These are phyloP conservation scores for Chaetomium sp. DNA, from an alignment of 2,329 filamentous ascomycete genomes.

Conservation along the genomic window DNA sequence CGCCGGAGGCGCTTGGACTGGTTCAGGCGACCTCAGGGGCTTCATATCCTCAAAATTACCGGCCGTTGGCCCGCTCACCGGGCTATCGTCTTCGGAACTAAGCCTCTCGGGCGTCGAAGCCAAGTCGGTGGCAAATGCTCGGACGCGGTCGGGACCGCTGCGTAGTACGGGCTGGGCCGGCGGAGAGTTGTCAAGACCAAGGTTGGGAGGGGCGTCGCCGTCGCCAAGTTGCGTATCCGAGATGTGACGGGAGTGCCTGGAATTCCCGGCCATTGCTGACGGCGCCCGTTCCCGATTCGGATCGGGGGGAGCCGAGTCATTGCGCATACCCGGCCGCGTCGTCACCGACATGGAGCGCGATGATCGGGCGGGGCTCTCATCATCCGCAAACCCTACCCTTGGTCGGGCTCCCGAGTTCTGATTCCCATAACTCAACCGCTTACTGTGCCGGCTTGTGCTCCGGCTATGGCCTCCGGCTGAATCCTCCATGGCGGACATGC, in stretches of 20 bases:
- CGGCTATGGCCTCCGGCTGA: conserved; percentile 49
- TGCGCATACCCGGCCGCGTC: conserved; percentile 47
- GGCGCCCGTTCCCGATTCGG: conserved; percentile 44
- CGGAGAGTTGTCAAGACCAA: conserved; percentile 23
- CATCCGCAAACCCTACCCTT: conserved; percentile 62
- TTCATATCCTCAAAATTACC: conserved; percentile 57
- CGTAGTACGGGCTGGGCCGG: conserved; percentile 34
- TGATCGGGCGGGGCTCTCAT: conserved; percentile 52
- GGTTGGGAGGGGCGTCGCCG: conserved; percentile 35
- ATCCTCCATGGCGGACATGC: conserved; percentile 69
- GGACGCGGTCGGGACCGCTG: conserved; percentile 30
- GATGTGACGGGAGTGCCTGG: conserved; percentile 49
- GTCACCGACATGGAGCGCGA: conserved; percentile 55
- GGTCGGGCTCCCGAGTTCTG: conserved; percentile 42
- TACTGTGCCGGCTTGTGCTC: conserved; percentile 61
- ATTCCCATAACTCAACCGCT: conserved; percentile 57
- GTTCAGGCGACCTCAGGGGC: conserved; percentile 67
- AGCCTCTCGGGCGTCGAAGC: conserved; percentile 54
- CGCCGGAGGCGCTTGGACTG: conserved; percentile 75
- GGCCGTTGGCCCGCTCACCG: conserved; percentile 46
- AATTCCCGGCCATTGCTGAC: conserved; percentile 40
- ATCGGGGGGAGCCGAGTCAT: conserved; percentile 55
- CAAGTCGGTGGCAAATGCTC: conserved; percentile 47
- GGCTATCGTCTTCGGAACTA: conserved; percentile 59
- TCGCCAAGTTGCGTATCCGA: conserved; percentile 49